A percentile compares a stretch with the other conserved stretches of the same genome.
Conservation (phyloP, 108 stramenopile genomes). For the Fragilaria radians region DNA sequence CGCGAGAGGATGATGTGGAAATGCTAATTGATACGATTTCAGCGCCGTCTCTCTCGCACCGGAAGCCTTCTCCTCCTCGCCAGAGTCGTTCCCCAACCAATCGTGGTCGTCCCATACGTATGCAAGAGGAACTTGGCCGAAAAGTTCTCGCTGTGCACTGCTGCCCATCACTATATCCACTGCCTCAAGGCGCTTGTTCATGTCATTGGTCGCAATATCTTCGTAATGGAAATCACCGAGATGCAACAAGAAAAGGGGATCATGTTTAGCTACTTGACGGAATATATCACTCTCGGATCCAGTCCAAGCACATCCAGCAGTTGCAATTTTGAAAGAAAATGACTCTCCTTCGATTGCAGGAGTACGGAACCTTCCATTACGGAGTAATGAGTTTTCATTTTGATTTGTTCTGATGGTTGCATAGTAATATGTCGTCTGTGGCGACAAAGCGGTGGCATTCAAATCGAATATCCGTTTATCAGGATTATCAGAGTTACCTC, state of each 20-base stretch:
- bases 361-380: conserved; percentile 26
- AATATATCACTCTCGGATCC: conserved; percentile 29
- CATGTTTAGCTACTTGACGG: conserved; percentile 20
- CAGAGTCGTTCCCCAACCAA: conserved; percentile 44
- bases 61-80: conserved; percentile 3
- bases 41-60: conserved; percentile 23
- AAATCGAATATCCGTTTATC: conserved; percentile 11
- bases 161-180: conserved; percentile 45
- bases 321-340: conserved; percentile 42
- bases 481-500: conserved; percentile 16
- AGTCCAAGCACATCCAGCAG: conserved; percentile 38
- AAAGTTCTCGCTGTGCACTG: conserved; percentile 27
- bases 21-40: conserved; percentile 21
- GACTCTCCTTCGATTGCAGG: conserved; percentile 27
- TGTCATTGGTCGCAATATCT: conserved; percentile 27
- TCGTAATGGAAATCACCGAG: conserved; percentile 54
- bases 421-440: conserved; percentile 23
- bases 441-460: conserved; percentile 22
- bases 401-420: conserved; percentile 21
- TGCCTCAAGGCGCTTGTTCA: conserved; percentile 31
- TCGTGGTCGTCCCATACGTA: conserved; percentile 67
- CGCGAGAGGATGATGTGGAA: conserved; percentile 31
- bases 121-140: conserved; percentile 26
- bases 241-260: conserved; percentile 39
- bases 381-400: neutral